Base-by-base conservation (phyloP, 148 eudicot genomes). In the Spergularia marina region DNA sequence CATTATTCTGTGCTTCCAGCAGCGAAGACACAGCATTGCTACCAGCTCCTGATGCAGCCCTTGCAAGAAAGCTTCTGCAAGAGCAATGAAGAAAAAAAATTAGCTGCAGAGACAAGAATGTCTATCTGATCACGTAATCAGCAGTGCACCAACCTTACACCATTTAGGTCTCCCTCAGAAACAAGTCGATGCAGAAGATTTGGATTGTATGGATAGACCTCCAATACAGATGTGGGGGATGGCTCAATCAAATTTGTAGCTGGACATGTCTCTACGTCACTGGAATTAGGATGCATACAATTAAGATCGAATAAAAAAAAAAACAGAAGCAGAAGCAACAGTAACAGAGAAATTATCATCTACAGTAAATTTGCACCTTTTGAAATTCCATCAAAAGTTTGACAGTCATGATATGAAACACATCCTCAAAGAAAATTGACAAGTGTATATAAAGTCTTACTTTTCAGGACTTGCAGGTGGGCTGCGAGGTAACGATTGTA, bases 401-500 rank as follows among this genome's bases (percentile, higher is more conserved):
- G 40, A 72, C 60, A 20, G 10, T 44, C 8, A 6, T 44, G 49
- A 44, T 44, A 44, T 44, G 49, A 44, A 44, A 44, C 7, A 9
- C 49, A 44, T 44, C 8, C 49, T 44, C 49, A 44, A 9, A 44
- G 49, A 4, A 44, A 6, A 44, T 4, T 44, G 49, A 44, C 49
- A 44, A 44, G 49, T 44, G 7, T 6, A 44, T 12, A 65, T 15
- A 30, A 70, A 72, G 59, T 74, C 88, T 83, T 88, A 91, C 98
- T 81, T 86, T 59, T 91, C 94, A 64, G 97, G 98, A 78, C 91
- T 93, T 75, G 94, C 87, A 84, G 94, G 91, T 75, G 94, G 92
- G 57, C 94, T 91, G 62, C 98, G 89, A 72, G 98, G 98, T 70
- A 93, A 83, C 75, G 84, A 89, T 82, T 93, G 98, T 85, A 89